Evolutionary conservation across 2,329 filamentous ascomycete genomes (phyloP), one percentile per base, ranked within the genome.

Genomic region (Beauveria sp.): DNA sequence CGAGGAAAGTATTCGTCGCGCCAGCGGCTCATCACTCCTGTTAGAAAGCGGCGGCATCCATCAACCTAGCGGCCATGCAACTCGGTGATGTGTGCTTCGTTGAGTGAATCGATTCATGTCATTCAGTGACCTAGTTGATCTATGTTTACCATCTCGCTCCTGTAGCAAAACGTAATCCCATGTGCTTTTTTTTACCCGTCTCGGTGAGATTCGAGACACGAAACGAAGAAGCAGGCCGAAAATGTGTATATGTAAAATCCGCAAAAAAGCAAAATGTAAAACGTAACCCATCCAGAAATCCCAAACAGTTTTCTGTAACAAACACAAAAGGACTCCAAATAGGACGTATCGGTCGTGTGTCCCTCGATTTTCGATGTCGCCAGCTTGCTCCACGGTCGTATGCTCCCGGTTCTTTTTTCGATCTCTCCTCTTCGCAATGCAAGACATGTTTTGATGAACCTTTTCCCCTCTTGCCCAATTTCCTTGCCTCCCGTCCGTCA

Each of bases 111-210:
- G 14, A 20, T 53, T 53, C 40, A 37, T 44, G 40, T 53, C 26
- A 43, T 59, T 46, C 34, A 52, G 37, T 59, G 40, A 40, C 37
- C 56, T 26, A 52, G 26, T 53, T 34, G 40, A 52, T 59, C 40
- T 59, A 53, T 59, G 40, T 59, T 46, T 48, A 53, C 26, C 48
- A 59, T 59, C 48, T 59, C 48, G 56, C 48, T 53, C 52, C 56
- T 52, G 46, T 59, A 50, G 48, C 56, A 53, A 52, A 53, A 53
- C 47, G 28, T n/a, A 46, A 53, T 59, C 56, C 26, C 37, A 53
- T 53, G 47, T 52, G 22, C 47, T 59, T 59, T 43, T 22, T 43
- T 43, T 20, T 24, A 1, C 8, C 7, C 5, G 43, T 22, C 34
- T 37, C 26, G 16, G 8, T 37, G 8, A 22, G 28, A 56, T n/a